A percentile compares a stretch with the other conserved stretches of the same genome.
Evolutionary conservation across 2,329 filamentous ascomycete genomes (phyloP).

Genomic region (Zymoseptoria crescenta): DNA sequence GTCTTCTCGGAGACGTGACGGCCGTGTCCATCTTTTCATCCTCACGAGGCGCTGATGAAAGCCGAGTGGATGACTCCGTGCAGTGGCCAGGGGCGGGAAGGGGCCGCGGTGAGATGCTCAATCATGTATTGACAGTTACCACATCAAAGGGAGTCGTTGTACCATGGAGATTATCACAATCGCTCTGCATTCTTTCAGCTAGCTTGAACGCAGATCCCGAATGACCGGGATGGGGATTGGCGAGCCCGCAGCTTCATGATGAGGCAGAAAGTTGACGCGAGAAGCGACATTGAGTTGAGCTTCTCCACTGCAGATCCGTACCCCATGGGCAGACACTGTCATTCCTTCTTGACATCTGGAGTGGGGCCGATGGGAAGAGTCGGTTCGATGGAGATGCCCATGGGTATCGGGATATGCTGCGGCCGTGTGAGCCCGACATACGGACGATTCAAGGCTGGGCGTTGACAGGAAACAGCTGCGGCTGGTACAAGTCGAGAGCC

Average conservation of each 20-base stretch:
- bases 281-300: background rate
- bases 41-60: background rate
- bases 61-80: background rate
- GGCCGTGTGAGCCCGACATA: background rate
- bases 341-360: background rate
- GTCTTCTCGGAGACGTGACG: background rate
- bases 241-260: background rate
- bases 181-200: background rate
- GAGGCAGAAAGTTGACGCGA: background rate
- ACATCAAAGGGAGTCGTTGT: background rate
- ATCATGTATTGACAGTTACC: background rate
- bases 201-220: background rate
- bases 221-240: background rate
- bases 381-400: background rate
- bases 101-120: background rate
- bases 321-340: background rate
- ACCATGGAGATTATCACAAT: background rate
- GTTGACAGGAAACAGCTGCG: no score
- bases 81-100: background rate
- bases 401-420: background rate
- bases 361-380: background rate
- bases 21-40: background rate
- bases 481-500: no score
- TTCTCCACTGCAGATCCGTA: background rate
- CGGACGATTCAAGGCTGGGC: no score